phyloP scores from a whole-genome alignment of 495 filamentous ascomycete species.

The Aspergillus olivimuriae region DNA sequence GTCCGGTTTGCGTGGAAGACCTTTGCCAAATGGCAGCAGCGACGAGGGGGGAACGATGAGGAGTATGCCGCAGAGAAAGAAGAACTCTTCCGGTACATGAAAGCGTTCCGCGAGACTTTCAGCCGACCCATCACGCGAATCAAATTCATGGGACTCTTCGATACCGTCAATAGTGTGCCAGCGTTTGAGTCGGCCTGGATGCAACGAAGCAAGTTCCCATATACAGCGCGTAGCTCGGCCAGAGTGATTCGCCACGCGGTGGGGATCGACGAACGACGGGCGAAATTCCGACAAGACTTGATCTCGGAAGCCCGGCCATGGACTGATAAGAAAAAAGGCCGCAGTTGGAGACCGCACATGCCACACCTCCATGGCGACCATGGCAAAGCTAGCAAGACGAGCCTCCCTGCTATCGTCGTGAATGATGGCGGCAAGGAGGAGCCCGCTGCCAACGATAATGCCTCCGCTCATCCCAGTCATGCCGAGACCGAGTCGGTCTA shows the following conservation, averaged over 20 bases:
- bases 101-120: slow-evolving; percentile 80
- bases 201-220: slow-evolving; percentile 74
- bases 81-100: slow-evolving; percentile 70
- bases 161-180: slow-evolving; percentile 72
- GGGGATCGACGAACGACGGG: slow-evolving; percentile 70
- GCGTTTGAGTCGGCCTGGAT: slow-evolving; percentile 82
- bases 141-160: slow-evolving; percentile 43
- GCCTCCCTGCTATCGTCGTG: slow-evolving; percentile 26
- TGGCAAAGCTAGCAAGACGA: slow-evolving; percentile 16
- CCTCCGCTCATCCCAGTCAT: slow-evolving; percentile 14
- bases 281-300: slow-evolving; percentile 62
- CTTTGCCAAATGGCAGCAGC: slow-evolving; percentile 77
- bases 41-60: slow-evolving; percentile 47
- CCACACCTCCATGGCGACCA: slow-evolving; percentile 10
- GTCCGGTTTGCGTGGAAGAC: slow-evolving; percentile 82
- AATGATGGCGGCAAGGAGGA: slow-evolving; percentile 18
- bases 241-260: slow-evolving; percentile 67
- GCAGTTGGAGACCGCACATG: too few relatives aligned
- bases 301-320: slow-evolving; percentile 52
- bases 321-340: slow-evolving; percentile 23
- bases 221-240: slow-evolving; percentile 72
- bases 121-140: slow-evolving; percentile 70
- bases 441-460: not conserved
- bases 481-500: slow-evolving; percentile 29
- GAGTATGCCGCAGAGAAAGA: slow-evolving; percentile 55